Evolutionary conservation across 73 alveolate species (phyloP).

Genomic region (Paramecium tetraurelia): DNA sequence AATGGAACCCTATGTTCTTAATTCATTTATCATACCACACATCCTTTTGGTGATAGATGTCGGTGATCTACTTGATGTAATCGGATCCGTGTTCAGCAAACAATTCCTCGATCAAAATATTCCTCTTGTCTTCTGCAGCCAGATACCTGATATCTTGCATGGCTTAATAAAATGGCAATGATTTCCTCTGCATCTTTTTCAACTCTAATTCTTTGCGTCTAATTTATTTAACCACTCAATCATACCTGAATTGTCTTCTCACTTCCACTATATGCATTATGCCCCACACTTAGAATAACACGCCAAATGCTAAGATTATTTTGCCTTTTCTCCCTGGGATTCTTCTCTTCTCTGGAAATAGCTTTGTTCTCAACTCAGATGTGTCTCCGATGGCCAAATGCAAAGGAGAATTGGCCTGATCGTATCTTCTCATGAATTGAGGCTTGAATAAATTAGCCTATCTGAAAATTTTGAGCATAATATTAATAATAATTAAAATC

Average conservation of each 20-base stretch:
- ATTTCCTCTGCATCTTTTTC: slow-evolving; percentile 36
- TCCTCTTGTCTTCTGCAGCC: slow-evolving; percentile 1
- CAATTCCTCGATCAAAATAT: slow-evolving; percentile 19
- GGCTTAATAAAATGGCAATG: slow-evolving; percentile 53
- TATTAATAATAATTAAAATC: not conserved
- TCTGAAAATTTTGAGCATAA: not conserved
- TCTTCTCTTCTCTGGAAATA: slow-evolving; percentile 60
- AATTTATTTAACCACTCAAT: not conserved
- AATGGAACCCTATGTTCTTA: slow-evolving; percentile 25
- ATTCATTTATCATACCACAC: not conserved
- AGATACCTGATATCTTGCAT: slow-evolving; percentile 53
- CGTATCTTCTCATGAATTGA: slow-evolving; percentile 50
- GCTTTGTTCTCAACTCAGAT: slow-evolving; percentile 41
- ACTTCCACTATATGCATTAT: slow-evolving; percentile 23
- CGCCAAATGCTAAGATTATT: slow-evolving; percentile 34
- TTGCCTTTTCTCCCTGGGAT: slow-evolving; percentile 64
- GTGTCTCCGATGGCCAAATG: slow-evolving; percentile 43
- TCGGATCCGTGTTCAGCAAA: not conserved
- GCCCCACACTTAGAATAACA: slow-evolving; percentile 48
- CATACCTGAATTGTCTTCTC: slow-evolving; percentile 39
- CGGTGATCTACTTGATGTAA: not conserved
- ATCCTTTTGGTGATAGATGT: not conserved
- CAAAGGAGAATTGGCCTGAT: slow-evolving; percentile 62
- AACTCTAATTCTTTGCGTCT: slow-evolving; percentile 57
- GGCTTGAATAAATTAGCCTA: not conserved